Percentiles rank a stretch among this genome's conserved stretches.
phyloP scores from a whole-genome alignment of 2,329 filamentous ascomycete species.

The Aspergillus calidoustus region DNA sequence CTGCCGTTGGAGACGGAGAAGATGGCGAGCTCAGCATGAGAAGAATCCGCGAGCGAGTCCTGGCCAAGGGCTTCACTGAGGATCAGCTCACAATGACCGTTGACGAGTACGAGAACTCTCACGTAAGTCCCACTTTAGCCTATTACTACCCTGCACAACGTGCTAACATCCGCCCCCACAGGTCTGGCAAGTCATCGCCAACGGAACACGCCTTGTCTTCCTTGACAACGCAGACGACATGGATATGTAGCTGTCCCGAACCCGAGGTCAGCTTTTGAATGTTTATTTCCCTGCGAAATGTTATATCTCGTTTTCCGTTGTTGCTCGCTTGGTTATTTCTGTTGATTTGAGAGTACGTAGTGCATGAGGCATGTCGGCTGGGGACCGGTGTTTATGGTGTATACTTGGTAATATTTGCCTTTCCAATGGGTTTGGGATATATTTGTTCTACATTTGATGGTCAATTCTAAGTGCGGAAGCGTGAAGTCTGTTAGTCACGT shows the following conservation, averaged over 20 bases:
- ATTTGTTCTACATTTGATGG: neutral
- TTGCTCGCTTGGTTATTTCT: conserved; percentile 10
- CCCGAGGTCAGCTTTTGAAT: neutral
- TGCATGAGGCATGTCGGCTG: conserved; percentile 14
- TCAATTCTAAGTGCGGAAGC: neutral
- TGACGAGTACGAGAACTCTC: conserved; percentile 84
- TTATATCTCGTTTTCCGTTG: neutral
- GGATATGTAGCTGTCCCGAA: conserved; percentile 44
- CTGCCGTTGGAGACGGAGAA: conserved; percentile 74
- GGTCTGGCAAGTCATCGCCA: conserved; percentile 79
- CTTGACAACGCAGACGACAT: conserved; percentile 65
- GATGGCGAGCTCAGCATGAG: conserved; percentile 81
- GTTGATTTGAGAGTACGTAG: conserved; percentile 2
- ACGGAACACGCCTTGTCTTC: conserved; percentile 72
- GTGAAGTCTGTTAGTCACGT: neutral
- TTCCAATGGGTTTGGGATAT: neutral
- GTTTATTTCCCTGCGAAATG: neutral
- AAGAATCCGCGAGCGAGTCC: conserved; percentile 85
- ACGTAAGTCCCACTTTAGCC: conserved; percentile 68
- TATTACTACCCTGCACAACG: conserved; percentile 13
- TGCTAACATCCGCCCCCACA: conserved; percentile 51
- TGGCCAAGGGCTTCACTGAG: conserved; percentile 95
- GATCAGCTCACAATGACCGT: conserved; percentile 87
- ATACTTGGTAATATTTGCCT: conserved; percentile 10
- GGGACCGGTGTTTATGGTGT: conserved; percentile 19